Base-by-base conservation (phyloP, 108 stramenopile species). In the Licmophora abbreviata region DNA sequence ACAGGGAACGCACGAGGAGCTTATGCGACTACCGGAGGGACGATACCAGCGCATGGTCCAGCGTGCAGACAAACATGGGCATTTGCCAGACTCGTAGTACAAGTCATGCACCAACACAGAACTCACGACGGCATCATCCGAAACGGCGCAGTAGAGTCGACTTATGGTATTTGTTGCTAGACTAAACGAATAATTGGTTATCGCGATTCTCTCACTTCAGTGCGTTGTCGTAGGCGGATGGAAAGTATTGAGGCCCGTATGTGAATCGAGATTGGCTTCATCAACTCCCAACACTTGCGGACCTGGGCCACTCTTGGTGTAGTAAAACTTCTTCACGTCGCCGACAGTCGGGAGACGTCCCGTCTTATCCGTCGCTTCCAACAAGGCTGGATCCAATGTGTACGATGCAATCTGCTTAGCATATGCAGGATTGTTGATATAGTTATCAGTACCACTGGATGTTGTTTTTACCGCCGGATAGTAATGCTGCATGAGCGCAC, bases 251-350 rank as follows among this genome's bases (percentile, higher is more conserved):
- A 77, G 50, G 36, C 69, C 73, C 29, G 66, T 77, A 37, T 53
- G 20, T 51, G 73, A 59, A 51, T 82, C 73, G 23, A 82, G 34
- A 44, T 75, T 64, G 45, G 61, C 44, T 14, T 70, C 66, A 21
- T 55, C 48, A 10, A 32, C 31, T 45, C 48, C 61, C 54, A 87
- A 45, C 9, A 62, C 66, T 40, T 70, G 62, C 15, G 90, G 90
- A 15, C 90, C 85, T 7, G 90, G 85, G 32, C 90, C 90, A 29
- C 68, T 62, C 50, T 46, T 72, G 51, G 90, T 92, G 47, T 70
- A 73, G 60, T 92, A 92, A 20, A 88, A 54, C 73, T 64, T 77
- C 62, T 88, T 87, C 56, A 92, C 85, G 54, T 85, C 83, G 12
- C 85, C 83, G 11, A 60, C 42, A 2, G 61, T 48, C 9, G 68